Conservation (phyloP, 257 asterid species). For the Capsicum rhomboideum region DNA sequence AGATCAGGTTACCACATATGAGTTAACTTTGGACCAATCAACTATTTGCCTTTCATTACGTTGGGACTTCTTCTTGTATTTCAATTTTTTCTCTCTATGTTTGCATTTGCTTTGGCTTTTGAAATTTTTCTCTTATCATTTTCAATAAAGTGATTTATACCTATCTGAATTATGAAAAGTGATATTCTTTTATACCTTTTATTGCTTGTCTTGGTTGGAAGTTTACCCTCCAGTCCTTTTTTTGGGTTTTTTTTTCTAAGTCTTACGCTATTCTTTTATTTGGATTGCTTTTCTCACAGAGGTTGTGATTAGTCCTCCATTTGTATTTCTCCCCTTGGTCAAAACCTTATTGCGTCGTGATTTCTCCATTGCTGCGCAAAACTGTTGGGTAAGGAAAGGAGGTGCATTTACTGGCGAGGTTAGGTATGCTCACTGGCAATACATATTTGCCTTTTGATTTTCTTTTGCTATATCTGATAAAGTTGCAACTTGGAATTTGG, state of each 20-base stretch:
- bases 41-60: not conserved
- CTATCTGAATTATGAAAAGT: not conserved
- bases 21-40: not conserved
- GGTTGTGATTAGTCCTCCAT: conserved; percentile 41
- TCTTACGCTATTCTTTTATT: not conserved
- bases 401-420: conserved; percentile 40
- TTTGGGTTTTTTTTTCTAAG: not conserved
- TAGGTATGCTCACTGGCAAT: conserved; percentile 19
- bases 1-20: not conserved
- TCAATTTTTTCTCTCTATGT: not conserved
- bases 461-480: not conserved
- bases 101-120: not conserved
- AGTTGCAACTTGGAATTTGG: not conserved
- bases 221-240: not conserved
- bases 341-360: conserved; percentile 32
- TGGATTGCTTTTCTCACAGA: conserved; percentile 14
- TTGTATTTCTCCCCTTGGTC: conserved; percentile 27
- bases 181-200: not conserved
- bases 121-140: not conserved
- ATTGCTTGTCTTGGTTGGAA: not conserved
- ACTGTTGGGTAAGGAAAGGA: conserved; percentile 38
- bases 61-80: not conserved
- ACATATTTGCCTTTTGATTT: not conserved
- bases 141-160: not conserved
- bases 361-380: conserved; percentile 37